Conservation (phyloP, 2,329 filamentous ascomycete genomes). For the Elsinoe batatas region DNA sequence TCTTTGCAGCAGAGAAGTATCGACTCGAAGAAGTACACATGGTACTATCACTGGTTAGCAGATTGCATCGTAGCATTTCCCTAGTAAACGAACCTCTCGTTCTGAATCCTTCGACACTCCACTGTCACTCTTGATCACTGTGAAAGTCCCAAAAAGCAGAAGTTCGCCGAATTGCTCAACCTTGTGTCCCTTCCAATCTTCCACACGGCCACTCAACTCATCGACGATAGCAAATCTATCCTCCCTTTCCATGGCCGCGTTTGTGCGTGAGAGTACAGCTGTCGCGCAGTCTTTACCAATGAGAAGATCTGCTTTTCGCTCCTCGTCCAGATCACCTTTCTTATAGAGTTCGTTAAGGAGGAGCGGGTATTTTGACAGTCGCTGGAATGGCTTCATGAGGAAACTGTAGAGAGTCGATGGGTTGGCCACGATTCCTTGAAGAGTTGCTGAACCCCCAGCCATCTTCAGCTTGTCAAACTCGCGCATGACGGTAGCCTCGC, state of each 20-base stretch:
- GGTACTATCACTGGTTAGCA: conserved; percentile 53
- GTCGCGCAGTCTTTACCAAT: conserved; percentile 73
- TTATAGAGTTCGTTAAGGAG: conserved; percentile 80
- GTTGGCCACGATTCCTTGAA: conserved; percentile 69
- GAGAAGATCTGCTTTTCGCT: conserved; percentile 60
- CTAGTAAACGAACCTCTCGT: conserved; percentile 57
- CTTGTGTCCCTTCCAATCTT: conserved; percentile 93
- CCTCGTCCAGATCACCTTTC: conserved; percentile 64
- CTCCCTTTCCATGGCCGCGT: conserved; percentile 83
- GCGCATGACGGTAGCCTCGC: conserved; percentile 70
- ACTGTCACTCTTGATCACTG: conserved; percentile 59
- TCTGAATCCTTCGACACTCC: conserved; percentile 73
- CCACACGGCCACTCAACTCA: conserved; percentile 72
- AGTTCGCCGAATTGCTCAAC: conserved; percentile 87
- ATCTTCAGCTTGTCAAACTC: conserved; percentile 78
- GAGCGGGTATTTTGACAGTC: conserved; percentile 87
- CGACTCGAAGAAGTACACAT: conserved; percentile 92
- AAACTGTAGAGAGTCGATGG: conserved; percentile 86
- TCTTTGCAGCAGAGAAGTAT: conserved; percentile 98
- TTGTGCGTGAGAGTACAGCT: conserved; percentile 71
- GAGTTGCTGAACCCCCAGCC: conserved; percentile 50
- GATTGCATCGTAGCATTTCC: background rate
- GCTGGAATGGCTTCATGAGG: conserved; percentile 90
- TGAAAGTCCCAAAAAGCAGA: conserved; percentile 80
- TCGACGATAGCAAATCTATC: conserved; percentile 73